These are phyloP conservation scores for Platanus orientalis DNA, from an alignment of 164 flowering plant species.

Conservation along the genomic window DNA sequence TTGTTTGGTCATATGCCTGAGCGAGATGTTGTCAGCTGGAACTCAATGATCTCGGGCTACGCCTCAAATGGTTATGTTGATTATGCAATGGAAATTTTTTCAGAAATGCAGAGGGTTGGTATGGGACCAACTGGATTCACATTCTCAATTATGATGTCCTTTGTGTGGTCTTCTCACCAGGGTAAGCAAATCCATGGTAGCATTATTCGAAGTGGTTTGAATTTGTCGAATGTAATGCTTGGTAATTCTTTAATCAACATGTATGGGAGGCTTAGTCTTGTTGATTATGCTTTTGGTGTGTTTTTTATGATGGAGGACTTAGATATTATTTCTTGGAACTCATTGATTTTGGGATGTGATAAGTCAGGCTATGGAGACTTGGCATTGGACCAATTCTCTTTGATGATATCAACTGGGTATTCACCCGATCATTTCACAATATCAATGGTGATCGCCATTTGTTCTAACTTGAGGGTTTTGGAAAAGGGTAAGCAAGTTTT, in stretches of 20 bases:
- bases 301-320: conserved; percentile 38
- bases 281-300: conserved; percentile 43
- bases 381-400: conserved; percentile 27
- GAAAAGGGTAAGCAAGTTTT: conserved; percentile 56
- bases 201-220: conserved; percentile 28
- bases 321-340: conserved; percentile 52
- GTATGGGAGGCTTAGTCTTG: conserved; percentile 44
- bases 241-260: conserved; percentile 48
- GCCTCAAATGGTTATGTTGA: conserved; percentile 19
- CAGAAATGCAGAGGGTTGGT: conserved; percentile 26
- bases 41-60: conserved; percentile 33
- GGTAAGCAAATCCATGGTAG: conserved; percentile 46
- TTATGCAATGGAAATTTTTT: conserved; percentile 17
- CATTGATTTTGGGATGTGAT: conserved; percentile 34
- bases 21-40: conserved; percentile 37
- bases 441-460: conserved; percentile 37
- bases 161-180: conserved; percentile 16
- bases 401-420: conserved; percentile 26
- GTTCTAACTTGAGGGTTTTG: conserved; percentile 40
- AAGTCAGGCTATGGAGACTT: conserved; percentile 24
- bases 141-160: conserved; percentile 31
- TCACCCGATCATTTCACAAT: conserved; percentile 47
- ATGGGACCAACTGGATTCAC: conserved; percentile 39
- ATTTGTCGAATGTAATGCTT: conserved; percentile 29
- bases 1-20: conserved; percentile 40